A percentile compares a stretch with the other conserved stretches of the same genome.
phyloP scores from a whole-genome alignment of 2,329 filamentous ascomycete species.

The Apiospora marii region DNA sequence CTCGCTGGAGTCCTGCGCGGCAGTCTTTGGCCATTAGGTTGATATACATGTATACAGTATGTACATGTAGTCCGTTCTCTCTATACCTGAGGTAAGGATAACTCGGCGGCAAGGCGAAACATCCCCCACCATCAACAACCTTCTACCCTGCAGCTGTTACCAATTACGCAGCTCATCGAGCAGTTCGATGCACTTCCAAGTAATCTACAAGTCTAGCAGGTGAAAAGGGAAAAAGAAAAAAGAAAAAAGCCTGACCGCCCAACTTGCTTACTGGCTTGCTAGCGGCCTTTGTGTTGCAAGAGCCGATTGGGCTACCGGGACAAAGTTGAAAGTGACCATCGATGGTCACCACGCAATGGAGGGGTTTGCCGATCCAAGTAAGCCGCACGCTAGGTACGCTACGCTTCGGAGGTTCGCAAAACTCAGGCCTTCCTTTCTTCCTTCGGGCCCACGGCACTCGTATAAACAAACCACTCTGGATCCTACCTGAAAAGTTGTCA shows the following conservation, averaged over 20 bases:
- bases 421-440: conserved; percentile 5
- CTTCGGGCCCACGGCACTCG: conserved; percentile 13
- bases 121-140: conserved; percentile 3
- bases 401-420: background rate
- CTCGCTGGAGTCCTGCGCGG: background rate
- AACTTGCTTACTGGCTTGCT: conserved; percentile 5
- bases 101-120: background rate
- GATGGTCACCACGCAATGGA: background rate
- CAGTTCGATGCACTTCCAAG: conserved; percentile 12
- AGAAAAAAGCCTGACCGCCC: conserved; percentile 7
- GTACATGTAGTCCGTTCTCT: background rate
- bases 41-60: background rate
- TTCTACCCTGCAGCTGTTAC: background rate
- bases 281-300: background rate
- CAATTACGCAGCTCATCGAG: background rate
- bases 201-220: background rate
- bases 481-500: conserved; percentile 11
- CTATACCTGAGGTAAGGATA: background rate
- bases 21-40: background rate
- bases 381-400: background rate
- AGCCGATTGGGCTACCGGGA: background rate
- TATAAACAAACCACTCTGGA: conserved; percentile 11
- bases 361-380: conserved; percentile 12
- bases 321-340: background rate
- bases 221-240: background rate